Conservation (phyloP, 495 filamentous ascomycete species). For the Xylaria flabelliformis region DNA sequence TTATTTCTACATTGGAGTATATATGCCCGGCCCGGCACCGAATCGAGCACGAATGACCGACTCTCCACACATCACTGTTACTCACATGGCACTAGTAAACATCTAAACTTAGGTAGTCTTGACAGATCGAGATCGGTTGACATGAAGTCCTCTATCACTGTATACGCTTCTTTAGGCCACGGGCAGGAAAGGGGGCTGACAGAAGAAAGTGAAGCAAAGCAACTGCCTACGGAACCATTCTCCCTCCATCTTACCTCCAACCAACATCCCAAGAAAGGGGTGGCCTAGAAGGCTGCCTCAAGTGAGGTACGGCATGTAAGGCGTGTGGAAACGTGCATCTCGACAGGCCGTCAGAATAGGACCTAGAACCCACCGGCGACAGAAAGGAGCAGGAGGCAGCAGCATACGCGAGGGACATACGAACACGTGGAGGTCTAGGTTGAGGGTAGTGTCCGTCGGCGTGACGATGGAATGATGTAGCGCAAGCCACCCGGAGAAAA, state of each 20-base stretch:
- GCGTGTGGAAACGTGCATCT: constrained; percentile 8
- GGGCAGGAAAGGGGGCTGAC: constrained; percentile 9
- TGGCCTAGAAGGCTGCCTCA: constrained; percentile 17
- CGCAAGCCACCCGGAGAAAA: constrained; percentile 16
- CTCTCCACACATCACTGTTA: neutral
- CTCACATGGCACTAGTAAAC: neutral
- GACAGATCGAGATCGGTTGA: neutral
- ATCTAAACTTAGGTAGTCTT: neutral
- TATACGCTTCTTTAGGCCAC: neutral
- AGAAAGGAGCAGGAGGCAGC: constrained; percentile 1
- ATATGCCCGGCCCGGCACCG: neutral
- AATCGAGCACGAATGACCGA: neutral
- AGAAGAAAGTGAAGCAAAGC: constrained; percentile 7
- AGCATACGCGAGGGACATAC: constrained; percentile 5
- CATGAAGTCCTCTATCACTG: neutral
- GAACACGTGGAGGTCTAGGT: constrained; percentile 22
- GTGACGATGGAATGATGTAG: constrained; percentile 11
- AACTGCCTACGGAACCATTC: neutral
- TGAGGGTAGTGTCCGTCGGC: constrained; percentile 11
- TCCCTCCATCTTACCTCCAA: constrained; percentile 9
- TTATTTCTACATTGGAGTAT: neutral
- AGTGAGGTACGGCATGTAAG: constrained; percentile 8
- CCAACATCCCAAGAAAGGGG: constrained; percentile 5
- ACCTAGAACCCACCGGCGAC: neutral
- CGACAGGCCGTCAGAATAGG: constrained; percentile 1